Base-by-base conservation (phyloP, 2,329 filamentous ascomycete genomes). In the Ilyonectria robusta region DNA sequence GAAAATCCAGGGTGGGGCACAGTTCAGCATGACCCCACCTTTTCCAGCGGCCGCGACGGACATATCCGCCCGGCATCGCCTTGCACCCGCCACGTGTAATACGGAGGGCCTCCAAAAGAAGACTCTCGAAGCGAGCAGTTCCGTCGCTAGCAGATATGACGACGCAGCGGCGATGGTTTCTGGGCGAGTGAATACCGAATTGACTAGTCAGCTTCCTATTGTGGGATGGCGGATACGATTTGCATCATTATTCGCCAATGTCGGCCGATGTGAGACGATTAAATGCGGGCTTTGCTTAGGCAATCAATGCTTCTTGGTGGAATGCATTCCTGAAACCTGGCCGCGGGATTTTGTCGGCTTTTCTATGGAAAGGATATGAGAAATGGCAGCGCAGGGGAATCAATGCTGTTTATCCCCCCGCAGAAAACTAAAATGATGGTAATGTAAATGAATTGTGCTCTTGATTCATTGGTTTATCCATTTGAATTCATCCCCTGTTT, bases 1-100 rank as follows among this genome's bases (percentile, higher is more conserved):
- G 71, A 72, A 69, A 71, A 72, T 55, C 29, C 56, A 26, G 61
- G 54, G 70, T 75, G 73, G 72, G 68, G 72, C 65, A 57, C 31
- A 48, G 42, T 42, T 51, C 59, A 59, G 57, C 33, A 48, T 26
- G 53, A 65, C 62, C 66, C 73, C 73, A 73, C 69, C 60, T 58
- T 51, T 21, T 44, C 48, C 60, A 68, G 62, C 63, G 59, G 61
- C 64, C 56, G 58, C 62, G 33, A 56, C 66, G 63, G 65, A 72
- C 60, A 66, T 57, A 65, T 48, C 69, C 68, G 66, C 64, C 54
- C 37, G 53, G 50, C 44, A 48, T 59, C 59, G 46, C 37, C 55
- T 60, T 35, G 44, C 44, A 51, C 31, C 59, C 66, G 67, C 67
- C 68, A 71, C 66, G 66, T 75, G 66, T 70, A 67, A 60, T 26